Base-by-base conservation (phyloP, 805 yeast genomes). In the Kluyveromyces dobzhanskii region DNA sequence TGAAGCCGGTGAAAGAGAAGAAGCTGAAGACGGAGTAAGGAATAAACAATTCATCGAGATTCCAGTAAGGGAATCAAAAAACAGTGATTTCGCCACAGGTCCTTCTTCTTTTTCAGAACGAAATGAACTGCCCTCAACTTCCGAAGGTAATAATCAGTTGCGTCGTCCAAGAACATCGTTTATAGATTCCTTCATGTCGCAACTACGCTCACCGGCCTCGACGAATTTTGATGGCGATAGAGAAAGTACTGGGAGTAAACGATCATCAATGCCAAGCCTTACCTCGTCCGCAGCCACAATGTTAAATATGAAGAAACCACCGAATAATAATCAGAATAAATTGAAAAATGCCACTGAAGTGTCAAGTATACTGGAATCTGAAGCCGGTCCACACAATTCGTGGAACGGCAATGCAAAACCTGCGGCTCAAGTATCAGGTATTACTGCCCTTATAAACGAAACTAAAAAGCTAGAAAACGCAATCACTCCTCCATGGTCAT, bases 171-270 rank as follows among this genome's bases (percentile, higher is more conserved):
- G 60, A 14, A 45, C 49, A 17, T 59, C 64, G 1, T 59, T 59
- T 32, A 53, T 59, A 18, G 64, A 57, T 36, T 53, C 60, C 11
- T 57, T 51, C 31, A 53, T 59, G 50, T 42, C 55, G 3, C 56
- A 48, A 31, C 41, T 45, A 33, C 33, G 51, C 10, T 49, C 51
- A 17, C 51, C 62, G 1, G 44, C 44, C 2, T 39, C 42, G 7
- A 45, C 42, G n/a, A 42, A 37, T 19, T 18, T 32, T 6, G 56
- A 49, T 18, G 14, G 14, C 4, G 41, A 38, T 14, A 21, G 32
- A 13, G 35, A 36, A 27, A 39, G 40, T 23, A 35, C 35, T 13
- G 32, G 26, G 9, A 38, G 35, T 17, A 43, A 37, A 29, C 29
- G 27, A 19, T 43, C 45, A 12, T 32, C 41, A 7, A 39, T 32